phyloP scores from a whole-genome alignment of 176 grass and related monocot species.

The Bonia amplexicaulis region DNA sequence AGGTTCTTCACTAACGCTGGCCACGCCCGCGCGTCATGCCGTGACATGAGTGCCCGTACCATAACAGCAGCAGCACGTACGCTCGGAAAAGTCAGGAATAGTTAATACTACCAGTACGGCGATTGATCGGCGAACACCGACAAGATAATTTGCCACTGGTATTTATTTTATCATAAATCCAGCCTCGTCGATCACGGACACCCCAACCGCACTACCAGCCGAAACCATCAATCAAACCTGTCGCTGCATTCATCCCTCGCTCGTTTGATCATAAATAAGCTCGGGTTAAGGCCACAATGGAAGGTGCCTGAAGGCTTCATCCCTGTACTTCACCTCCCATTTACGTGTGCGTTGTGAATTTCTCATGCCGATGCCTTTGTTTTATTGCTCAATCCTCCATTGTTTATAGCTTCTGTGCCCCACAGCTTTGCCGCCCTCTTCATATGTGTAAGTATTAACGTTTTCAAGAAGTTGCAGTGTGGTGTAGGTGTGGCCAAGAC shows the following conservation, averaged over 20 bases:
- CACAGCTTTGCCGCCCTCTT: not conserved
- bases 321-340: not conserved
- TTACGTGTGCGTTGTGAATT: constrained; percentile 3
- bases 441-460: constrained; percentile 5
- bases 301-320: constrained; percentile 18
- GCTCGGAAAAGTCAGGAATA: not conserved
- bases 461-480: not conserved
- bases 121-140: constrained; percentile 23
- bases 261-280: not conserved
- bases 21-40: constrained; percentile 21
- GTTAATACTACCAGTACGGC: constrained; percentile 25
- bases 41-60: constrained; percentile 12
- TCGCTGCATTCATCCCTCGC: not conserved
- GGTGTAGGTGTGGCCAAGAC: not conserved
- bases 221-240: constrained; percentile 3
- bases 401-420: constrained; percentile 34
- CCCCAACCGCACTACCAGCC: constrained; percentile 29
- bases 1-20: not conserved
- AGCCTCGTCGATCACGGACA: constrained; percentile 35
- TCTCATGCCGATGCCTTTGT: not conserved
- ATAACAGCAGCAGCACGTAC: constrained; percentile 36
- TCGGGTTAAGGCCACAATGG: not conserved
- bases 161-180: constrained; percentile 25
- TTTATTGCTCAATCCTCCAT: constrained; percentile 38
- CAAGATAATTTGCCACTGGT: constrained; percentile 22